These are phyloP conservation scores for Immersiporthe knoxdaviesiana DNA, from an alignment of 2,329 filamentous ascomycete genomes.

Conservation along the genomic window DNA sequence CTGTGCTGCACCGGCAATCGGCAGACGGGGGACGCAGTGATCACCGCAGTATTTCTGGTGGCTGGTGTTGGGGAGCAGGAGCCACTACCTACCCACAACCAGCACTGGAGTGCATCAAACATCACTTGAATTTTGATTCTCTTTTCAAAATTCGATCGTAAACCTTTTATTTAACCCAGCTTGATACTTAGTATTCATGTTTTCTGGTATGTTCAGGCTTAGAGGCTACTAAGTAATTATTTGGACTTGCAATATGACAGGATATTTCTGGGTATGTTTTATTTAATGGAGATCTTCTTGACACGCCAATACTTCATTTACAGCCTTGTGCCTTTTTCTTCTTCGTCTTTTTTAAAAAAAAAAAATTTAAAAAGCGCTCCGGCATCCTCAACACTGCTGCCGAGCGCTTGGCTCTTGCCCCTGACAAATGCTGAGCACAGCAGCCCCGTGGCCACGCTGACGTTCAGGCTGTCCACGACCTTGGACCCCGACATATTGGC, in stretches of 20 bases:
- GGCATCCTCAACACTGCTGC: conserved; percentile 18
- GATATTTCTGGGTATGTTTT: neutral
- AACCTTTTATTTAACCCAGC: too few relatives aligned
- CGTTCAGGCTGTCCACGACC: conserved; percentile 88
- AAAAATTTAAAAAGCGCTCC: conserved; percentile 20
- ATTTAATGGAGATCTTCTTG: neutral
- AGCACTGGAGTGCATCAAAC: neutral
- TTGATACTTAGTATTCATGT: too few relatives aligned
- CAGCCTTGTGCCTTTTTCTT: neutral
- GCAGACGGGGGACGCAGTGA: neutral
- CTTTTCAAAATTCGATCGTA: too few relatives aligned
- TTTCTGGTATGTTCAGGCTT: neutral
- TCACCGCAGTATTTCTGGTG: conserved; percentile 3
- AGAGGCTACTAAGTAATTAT: too few relatives aligned
- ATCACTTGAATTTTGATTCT: too few relatives aligned
- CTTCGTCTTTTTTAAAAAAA: too few relatives aligned
- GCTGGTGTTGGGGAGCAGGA: neutral
- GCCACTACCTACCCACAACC: conserved; percentile 1
- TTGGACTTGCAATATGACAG: neutral
- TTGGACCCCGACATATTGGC: conserved; percentile 53
- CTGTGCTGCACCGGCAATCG: conserved; percentile 1
- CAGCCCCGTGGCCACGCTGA: conserved; percentile 83
- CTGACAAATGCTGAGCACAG: conserved; percentile 71
- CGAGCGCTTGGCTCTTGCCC: conserved; percentile 36
- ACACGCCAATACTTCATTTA: neutral